These are phyloP conservation scores for Didymella lethalis DNA, from an alignment of 2,329 filamentous ascomycete genomes.

Conservation along the genomic window DNA sequence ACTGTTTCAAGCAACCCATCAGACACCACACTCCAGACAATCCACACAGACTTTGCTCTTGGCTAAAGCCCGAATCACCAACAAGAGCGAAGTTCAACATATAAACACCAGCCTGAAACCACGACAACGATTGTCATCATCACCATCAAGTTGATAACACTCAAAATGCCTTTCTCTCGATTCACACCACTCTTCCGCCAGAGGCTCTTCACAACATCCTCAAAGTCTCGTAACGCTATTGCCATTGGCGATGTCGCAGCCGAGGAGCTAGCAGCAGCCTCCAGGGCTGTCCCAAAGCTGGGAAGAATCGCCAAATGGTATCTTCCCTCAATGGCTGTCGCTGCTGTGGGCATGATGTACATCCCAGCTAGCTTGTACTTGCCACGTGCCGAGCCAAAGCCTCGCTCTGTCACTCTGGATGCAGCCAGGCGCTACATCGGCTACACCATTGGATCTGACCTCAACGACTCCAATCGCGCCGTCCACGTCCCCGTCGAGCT, in stretches of 20 bases:
- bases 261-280: slow-evolving; percentile 35
- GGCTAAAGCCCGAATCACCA: slow-evolving; percentile 19
- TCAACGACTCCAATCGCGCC: slow-evolving; percentile 43
- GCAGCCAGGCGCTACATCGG: slow-evolving; percentile 45
- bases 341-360: slow-evolving; percentile 44
- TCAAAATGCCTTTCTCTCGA: slow-evolving; percentile 42
- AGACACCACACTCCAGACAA: slow-evolving; percentile 25
- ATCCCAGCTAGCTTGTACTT: slow-evolving; percentile 33
- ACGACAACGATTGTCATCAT: slow-evolving; percentile 3
- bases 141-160: slow-evolving; percentile 4
- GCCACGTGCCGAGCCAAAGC: slow-evolving; percentile 25
- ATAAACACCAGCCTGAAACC: slow-evolving; percentile 7
- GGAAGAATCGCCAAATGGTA: slow-evolving; percentile 47
- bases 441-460: slow-evolving; percentile 42
- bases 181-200: slow-evolving; percentile 34
- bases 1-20: slow-evolving; percentile 26
- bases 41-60: slow-evolving; percentile 29
- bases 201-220: slow-evolving; percentile 42
- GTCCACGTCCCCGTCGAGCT: slow-evolving; percentile 33
- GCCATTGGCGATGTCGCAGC: slow-evolving; percentile 35
- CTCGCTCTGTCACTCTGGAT: slow-evolving; percentile 40
- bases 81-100: slow-evolving; percentile 8
- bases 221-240: slow-evolving; percentile 37
- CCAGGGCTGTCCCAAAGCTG: slow-evolving; percentile 40
- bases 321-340: slow-evolving; percentile 46